Evolutionary conservation across 2,329 filamentous ascomycete species (phyloP), one percentile per base, ranked within the genome.

Genomic region (Colletotrichum truncatum): DNA sequence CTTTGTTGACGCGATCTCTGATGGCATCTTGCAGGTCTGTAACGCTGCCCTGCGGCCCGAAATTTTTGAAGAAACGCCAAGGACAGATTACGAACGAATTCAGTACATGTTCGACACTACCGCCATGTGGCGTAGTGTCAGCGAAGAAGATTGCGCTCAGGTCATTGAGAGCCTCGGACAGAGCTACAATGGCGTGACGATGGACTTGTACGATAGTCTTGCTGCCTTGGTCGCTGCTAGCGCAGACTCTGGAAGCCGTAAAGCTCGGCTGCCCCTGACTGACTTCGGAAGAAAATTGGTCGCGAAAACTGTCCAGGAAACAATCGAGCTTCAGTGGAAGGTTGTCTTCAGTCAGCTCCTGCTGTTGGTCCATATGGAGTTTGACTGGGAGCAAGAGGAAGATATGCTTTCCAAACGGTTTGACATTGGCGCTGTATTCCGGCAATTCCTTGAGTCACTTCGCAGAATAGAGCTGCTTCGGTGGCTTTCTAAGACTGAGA

Each of bases 311-410:
- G 89, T 92, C 0, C 91, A 95, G 73, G 94, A 98, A 73, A 91
- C 87, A 11, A 86, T 96, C 6, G 85, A 91, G 53, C 79, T 93
- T 30, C 91, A 92, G 65, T 90, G 89, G 79, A 88, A 88, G 65
- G 83, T 96, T 8, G 88, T 97, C 53, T 89, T 97, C 67, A 93
- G 95, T 73, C 87, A 98, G 63, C 81, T 98, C 3, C 85, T 96
- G 3, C 84, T 99, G 6, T 84, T 97, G 14, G 86, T 96, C 9
- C 94, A 98, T 76, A 91, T 98, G 84, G 91, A 96, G 75, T 90
- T 90, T 38, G 93, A 96, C 73, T 87, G 93, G 56, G 91, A 94
- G 63, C 87, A 89, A 69, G 89, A 91, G 41, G 89, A 93, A 39
- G 87, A 92, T 14, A 87, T 87, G 2, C 81, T 89, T 32, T 85